Conservation (phyloP, 2,329 filamentous ascomycete species). For the Sporothrix pseudoabietina region DNA sequence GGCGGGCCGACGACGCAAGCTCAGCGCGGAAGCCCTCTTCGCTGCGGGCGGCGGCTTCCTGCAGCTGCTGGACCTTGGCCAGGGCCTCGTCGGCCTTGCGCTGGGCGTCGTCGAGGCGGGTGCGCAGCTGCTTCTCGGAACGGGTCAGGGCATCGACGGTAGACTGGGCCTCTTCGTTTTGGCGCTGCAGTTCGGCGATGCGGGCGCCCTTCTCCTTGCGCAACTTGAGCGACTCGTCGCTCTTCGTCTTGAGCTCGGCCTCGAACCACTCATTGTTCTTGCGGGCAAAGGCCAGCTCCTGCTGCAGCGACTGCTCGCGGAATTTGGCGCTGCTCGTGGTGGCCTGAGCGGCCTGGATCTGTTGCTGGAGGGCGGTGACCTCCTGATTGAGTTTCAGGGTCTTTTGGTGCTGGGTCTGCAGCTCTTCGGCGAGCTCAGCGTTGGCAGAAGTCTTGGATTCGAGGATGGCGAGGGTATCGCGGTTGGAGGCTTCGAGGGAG, state of each 20-base stretch:
- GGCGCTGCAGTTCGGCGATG: constrained; percentile 83
- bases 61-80: constrained; percentile 77
- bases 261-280: constrained; percentile 94
- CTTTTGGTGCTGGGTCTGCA: constrained; percentile 86
- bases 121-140: constrained; percentile 77
- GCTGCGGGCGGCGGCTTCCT: constrained; percentile 78
- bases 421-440: constrained; percentile 80
- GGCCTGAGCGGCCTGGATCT: constrained; percentile 78
- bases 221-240: constrained; percentile 81
- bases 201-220: constrained; percentile 92
- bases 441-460: constrained; percentile 88
- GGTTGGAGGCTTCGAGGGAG: constrained; percentile 86
- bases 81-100: constrained; percentile 85
- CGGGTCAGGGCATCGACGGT: constrained; percentile 76
- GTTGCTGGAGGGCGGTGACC: constrained; percentile 77
- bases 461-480: constrained; percentile 84
- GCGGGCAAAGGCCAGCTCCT: constrained; percentile 85
- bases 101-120: constrained; percentile 79
- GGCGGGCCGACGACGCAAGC: constrained; percentile 74
- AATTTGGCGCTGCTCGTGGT: constrained; percentile 81
- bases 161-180: constrained; percentile 80
- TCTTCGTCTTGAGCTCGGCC: constrained; percentile 86
- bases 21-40: constrained; percentile 87
- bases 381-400: constrained; percentile 82
- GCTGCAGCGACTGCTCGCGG: constrained; percentile 84